Percentiles rank a stretch among this genome's conserved stretches.
Conservation (phyloP, 148 eudicot genomes). For the Fagopyrum esculentum region DNA sequence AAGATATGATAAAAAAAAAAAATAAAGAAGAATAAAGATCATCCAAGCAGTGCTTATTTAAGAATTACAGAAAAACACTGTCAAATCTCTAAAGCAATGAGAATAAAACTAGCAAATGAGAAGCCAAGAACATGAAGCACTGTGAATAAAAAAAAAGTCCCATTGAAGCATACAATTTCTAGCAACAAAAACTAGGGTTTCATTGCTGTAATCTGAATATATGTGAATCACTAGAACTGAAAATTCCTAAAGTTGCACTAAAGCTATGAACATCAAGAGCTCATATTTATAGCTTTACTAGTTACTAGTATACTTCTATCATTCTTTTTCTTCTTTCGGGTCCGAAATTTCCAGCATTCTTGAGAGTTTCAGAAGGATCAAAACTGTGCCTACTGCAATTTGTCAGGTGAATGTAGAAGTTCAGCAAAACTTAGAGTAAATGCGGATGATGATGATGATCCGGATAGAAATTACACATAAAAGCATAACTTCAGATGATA, state of each 20-base stretch:
- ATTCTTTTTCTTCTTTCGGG: background rate
- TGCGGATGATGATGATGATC: background rate
- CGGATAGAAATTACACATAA: background rate
- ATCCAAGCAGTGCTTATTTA: background rate
- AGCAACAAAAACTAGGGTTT: background rate
- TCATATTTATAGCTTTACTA: background rate
- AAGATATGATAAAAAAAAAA: background rate
- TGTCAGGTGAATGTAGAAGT: background rate
- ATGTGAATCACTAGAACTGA: background rate
- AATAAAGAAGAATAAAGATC: background rate
- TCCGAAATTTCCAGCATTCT: background rate
- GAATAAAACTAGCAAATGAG: background rate
- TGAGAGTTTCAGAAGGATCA: background rate
- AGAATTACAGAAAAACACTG: background rate
- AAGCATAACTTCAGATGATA: background rate
- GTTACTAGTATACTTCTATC: background rate
- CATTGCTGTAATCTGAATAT: background rate
- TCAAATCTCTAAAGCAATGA: background rate
- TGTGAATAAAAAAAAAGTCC: background rate
- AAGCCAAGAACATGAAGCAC: background rate
- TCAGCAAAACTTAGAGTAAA: background rate
- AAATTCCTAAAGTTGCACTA: background rate
- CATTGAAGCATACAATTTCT: background rate
- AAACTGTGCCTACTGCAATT: background rate
- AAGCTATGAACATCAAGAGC: conserved; percentile 11